These are phyloP conservation scores for Penicillium simplicissimum DNA, from an alignment of 495 filamentous ascomycete genomes.

Conservation along the genomic window DNA sequence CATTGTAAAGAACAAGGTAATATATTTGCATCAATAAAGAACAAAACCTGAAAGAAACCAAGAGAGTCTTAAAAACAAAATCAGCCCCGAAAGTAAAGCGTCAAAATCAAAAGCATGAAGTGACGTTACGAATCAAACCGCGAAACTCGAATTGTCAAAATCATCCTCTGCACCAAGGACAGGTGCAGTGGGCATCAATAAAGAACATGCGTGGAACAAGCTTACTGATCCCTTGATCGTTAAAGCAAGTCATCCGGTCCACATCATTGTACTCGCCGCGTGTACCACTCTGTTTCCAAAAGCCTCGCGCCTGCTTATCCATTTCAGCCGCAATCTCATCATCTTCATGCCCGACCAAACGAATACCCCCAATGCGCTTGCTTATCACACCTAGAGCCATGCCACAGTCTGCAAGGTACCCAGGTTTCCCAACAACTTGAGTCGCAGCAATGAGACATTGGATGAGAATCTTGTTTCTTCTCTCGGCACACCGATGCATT, in stretches of 20 bases:
- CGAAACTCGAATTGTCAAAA: background rate
- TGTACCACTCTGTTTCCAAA: background rate
- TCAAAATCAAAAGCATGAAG: too few species aligned
- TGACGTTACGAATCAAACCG: too few species aligned
- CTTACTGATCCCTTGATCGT: background rate
- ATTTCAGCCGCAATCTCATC: background rate
- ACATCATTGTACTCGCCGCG: background rate
- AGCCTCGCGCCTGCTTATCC: background rate
- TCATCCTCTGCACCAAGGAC: background rate
- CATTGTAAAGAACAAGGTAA: background rate
- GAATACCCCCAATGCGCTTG: background rate
- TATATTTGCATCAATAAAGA: too few species aligned
- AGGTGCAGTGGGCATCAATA: background rate
- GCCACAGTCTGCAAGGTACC: background rate
- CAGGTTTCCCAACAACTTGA: too few species aligned
- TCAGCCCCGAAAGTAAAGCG: too few species aligned
- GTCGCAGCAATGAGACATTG: too few species aligned
- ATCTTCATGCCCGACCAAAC: background rate
- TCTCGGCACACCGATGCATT: too few species aligned
- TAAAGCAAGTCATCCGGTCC: background rate
- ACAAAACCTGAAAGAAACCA: too few species aligned
- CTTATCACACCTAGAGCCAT: background rate
- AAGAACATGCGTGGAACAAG: background rate
- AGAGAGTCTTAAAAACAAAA: too few species aligned
- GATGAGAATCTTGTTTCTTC: too few species aligned